Evolutionary conservation across 257 asterid genomes (phyloP).

Genomic region (Ophiorrhiza pumila): DNA sequence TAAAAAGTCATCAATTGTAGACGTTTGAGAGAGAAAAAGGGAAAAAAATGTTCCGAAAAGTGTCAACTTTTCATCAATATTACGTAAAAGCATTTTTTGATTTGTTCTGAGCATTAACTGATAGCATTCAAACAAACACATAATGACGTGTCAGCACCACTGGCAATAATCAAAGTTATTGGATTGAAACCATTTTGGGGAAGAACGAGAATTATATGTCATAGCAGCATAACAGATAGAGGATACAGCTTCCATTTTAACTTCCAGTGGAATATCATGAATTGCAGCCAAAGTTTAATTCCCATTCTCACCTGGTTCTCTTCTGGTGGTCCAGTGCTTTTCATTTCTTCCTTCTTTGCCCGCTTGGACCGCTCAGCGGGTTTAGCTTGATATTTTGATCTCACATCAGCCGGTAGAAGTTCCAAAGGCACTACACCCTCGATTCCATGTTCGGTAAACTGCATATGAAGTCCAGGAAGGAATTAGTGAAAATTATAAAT

Average conservation of each 20-base stretch:
- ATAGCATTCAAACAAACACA: not conserved
- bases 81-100: not conserved
- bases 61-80: no score
- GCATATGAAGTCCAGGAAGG: constrained; percentile 21
- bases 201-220: no score
- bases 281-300: not conserved
- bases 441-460: constrained; percentile 94
- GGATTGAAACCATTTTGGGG: no score
- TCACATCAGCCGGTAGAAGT: constrained; percentile 65
- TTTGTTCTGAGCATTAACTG: not conserved
- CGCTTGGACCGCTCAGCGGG: constrained; percentile 79
- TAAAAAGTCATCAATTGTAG: not conserved
- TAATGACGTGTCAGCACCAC: not conserved
- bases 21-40: not conserved
- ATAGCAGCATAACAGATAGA: not conserved
- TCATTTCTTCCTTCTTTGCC: constrained; percentile 78
- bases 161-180: not conserved
- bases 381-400: constrained; percentile 83
- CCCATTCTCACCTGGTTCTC: constrained; percentile 56
- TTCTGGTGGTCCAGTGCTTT: constrained; percentile 58
- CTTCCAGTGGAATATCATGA: not conserved
- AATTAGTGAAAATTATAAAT: constrained; percentile 1
- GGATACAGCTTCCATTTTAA: not conserved
- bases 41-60: not conserved
- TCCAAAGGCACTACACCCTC: constrained; percentile 97